Base-by-base conservation (phyloP, 163 green algal species). In the Volvox carteri region DNA sequence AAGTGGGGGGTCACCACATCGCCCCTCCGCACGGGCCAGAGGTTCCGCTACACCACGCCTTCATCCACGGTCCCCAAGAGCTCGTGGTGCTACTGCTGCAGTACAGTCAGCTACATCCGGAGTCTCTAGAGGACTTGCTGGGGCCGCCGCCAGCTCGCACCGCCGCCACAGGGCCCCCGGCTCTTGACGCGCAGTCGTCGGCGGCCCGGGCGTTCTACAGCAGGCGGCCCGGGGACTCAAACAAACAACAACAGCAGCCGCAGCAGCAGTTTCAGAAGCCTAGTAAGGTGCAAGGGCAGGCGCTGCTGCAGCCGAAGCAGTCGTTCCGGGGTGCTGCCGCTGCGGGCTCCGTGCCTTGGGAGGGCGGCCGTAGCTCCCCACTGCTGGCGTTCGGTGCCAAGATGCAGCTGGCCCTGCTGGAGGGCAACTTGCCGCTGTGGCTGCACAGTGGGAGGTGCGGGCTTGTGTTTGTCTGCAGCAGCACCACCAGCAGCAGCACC, bases 81-180 rank as follows among this genome's bases (percentile, higher is more conserved):
- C 67, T 88, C 30, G 58, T 81, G 33, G 48, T 88, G 9, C 33
- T 44, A 37, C 48, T 88, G 83, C 83, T 88, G 83, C 83, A 88
- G 67, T 46, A 83, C 46, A 81, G 83, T 67, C 58, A 9, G 16
- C 23, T 68, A 35, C 35, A 68, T n/a, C 80, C 80, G 41, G 78
- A 86, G 78, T 7, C 16, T 23, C 41, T 76, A 2, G 48, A 84
- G 48, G 48, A 70, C 30, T 28, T 81, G 73, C 6, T 81, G 19
- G 41, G 41, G 72, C 23, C 50, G 75, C n/a, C n/a, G n/a, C n/a
- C n/a, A n/a, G n/a, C n/a, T n/a, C n/a, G 21, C 23, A 60, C 50
- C 7, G 78, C 56, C 21, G 35, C 52, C 44, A 54, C 35, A 4
- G 21, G 54, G 33, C 18, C 23, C 77, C 14, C 23, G 25, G 68